These are phyloP conservation scores for Herpetospermum pedunculosum DNA, from an alignment of 306 rosid species.

Conservation along the genomic window DNA sequence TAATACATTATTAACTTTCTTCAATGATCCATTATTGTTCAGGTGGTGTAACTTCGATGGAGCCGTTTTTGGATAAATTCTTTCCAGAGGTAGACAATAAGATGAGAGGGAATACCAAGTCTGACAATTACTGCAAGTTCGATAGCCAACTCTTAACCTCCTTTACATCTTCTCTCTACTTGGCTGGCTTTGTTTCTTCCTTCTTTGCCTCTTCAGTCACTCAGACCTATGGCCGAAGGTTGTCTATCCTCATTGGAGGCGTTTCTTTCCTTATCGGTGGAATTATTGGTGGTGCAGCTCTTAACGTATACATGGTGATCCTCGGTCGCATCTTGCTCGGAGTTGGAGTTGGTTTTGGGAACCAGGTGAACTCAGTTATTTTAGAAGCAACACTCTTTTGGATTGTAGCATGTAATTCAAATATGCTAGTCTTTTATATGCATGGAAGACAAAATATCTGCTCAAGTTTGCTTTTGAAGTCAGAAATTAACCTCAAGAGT, in stretches of 20 bases:
- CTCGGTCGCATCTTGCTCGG: conserved; percentile 60
- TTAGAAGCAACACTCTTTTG: background rate
- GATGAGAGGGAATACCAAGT: conserved; percentile 33
- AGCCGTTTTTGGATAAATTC: conserved; percentile 50
- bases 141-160: conserved; percentile 51
- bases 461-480: too few species aligned
- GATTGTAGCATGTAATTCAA: background rate
- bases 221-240: conserved; percentile 47
- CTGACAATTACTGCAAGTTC: conserved; percentile 55
- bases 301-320: conserved; percentile 52
- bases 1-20: background rate
- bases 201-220: conserved; percentile 46
- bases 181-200: conserved; percentile 59
- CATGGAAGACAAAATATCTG: background rate
- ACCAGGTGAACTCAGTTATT: conserved; percentile 31
- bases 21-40: background rate
- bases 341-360: conserved; percentile 67
- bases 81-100: conserved; percentile 36
- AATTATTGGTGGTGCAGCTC: conserved; percentile 51
- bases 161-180: conserved; percentile 62
- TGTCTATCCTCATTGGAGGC: conserved; percentile 51
- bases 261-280: conserved; percentile 52
- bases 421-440: background rate
- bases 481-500: background rate
- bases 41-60: conserved; percentile 70